Base-by-base conservation (phyloP, 495 filamentous ascomycete species). In the Penicillium diatomitis region DNA sequence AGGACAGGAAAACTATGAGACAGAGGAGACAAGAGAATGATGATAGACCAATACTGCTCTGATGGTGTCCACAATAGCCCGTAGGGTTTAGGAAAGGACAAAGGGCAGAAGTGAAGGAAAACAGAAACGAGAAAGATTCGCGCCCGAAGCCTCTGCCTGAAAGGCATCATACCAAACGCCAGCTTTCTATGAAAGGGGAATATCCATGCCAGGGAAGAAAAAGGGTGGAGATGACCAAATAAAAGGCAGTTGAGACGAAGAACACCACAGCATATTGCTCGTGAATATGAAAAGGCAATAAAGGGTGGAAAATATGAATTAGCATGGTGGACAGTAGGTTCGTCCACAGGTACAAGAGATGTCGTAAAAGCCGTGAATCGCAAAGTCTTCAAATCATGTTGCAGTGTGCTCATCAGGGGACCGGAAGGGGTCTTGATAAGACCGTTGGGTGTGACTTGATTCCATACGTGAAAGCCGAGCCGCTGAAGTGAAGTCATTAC, bases 401-500 rank as follows among this genome's bases (percentile, higher is more conserved):
- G 55, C 57, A 56, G 60, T 58, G 55, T 60, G 60, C 53, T 74
- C 69, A 38, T 65, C 52, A 37, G 61, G 65, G 29, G 56, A 52
- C 45, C 62, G 68, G 39, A 73, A 66, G 34, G 70, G 67, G 48
- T 65, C 59, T 51, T 68, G 65, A 43, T 44, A 43, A 8, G 40
- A 43, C 27, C 47, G 56, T 5, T 50, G 58, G 3, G 76, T 80
- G 44, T 82, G 77, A 41, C 77, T 80, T 8, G 84, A 88, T 71
- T 98, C 92, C 58, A 96, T 76, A 50, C 90, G 75, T 45, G 84
- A 83, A 47, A 95, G 73, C 65, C 89, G 76, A 32, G 87, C 87
- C 29, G 89, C 90, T 8, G 85, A 88, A 6, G 90, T 92, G 58
- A 96, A 95, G 53, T 97, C 92, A 55, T 84, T 87, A 58, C 82